Base-by-base conservation (phyloP, 1,284 basidiomycete genomes). In the Psilocybe mexicana region DNA sequence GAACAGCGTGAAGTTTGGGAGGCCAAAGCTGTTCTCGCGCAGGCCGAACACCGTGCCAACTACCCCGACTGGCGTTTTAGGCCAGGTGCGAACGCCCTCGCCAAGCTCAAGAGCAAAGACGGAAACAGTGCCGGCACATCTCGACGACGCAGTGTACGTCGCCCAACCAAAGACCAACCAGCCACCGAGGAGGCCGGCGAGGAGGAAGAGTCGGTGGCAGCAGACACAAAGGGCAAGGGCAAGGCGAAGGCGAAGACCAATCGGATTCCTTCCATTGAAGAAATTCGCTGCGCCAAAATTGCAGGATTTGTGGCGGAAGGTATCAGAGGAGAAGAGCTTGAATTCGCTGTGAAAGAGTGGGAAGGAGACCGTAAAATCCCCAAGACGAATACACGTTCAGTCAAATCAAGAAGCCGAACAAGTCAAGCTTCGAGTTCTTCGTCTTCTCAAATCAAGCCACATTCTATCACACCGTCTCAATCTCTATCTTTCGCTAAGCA, bases 31-130 rank as follows among this genome's bases (percentile, higher is more conserved):
- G 77, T 83, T 40, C 77, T 83, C 8, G 92, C 92, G 2, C 88
- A 88, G 65, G 87, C 83, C 3, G 89, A 92, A 67, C 92, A 93
- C 70, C 80, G 89, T 67, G 80, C 79, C 62, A 82, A 85, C 65
- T 92, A 90, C 69, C 88, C 88, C 0, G 84, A 89, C 70, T 91
- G 88, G 87, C 76, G 88, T 46, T 91, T 90, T 72, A 79, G 85
- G 44, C 88, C 86, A 12, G 79, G 79, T 25, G 76, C 83, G 38
- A 84, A 85, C 61, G 79, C 79, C 33, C 74, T 80, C 43, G 77
- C 78, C 8, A 85, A 85, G 59, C 65, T 66, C 68, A 72, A 72
- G 59, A 56, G 63, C 30, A 70, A 70, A 51, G 72, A 72, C 43
- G 74, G 77, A 33, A 69, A 57, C 14, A 43, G 58, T 23, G 35